These are phyloP conservation scores for Pichia sp. DNA, from an alignment of 1,139 yeast genomes.

Conservation along the genomic window DNA sequence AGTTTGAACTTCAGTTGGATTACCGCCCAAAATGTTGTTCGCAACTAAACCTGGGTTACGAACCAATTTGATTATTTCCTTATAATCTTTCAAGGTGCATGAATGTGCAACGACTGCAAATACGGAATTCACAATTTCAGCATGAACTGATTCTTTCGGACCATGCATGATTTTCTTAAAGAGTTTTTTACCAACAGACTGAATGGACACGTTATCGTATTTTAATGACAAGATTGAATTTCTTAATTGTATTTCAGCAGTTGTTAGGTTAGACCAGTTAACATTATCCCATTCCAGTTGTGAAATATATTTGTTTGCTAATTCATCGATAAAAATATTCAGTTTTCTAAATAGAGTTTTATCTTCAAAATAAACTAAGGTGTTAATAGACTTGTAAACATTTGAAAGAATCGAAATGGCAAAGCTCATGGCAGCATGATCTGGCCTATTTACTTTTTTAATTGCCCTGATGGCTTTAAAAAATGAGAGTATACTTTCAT, in stretches of 20 bases:
- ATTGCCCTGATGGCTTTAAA: conserved; percentile 30
- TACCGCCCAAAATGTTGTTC: conserved; percentile 26
- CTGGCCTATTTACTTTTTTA: conserved; percentile 23
- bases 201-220: conserved; percentile 29
- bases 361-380: conserved; percentile 25
- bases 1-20: conserved; percentile 37
- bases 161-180: conserved; percentile 48
- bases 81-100: conserved; percentile 47
- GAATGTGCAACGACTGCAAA: conserved; percentile 33
- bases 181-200: conserved; percentile 34
- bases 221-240: conserved; percentile 38
- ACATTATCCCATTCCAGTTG: conserved; percentile 26
- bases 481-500: conserved; percentile 32
- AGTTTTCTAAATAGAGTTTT: conserved; percentile 28
- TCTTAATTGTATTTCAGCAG: conserved; percentile 38
- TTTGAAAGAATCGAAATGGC: conserved; percentile 35
- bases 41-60: conserved; percentile 41
- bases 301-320: conserved; percentile 19
- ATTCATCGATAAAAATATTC: conserved; percentile 21
- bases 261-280: conserved; percentile 17
- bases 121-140: conserved; percentile 37
- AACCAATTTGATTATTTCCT: conserved; percentile 46
- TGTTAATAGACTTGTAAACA: conserved; percentile 28
- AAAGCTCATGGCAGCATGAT: conserved; percentile 22
- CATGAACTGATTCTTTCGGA: conserved; percentile 44